Percentiles rank a stretch among this genome's conserved stretches.
Evolutionary conservation across 768 basidiomycete genomes (phyloP).

Genomic region (Dictyophora rubrovolvata): DNA sequence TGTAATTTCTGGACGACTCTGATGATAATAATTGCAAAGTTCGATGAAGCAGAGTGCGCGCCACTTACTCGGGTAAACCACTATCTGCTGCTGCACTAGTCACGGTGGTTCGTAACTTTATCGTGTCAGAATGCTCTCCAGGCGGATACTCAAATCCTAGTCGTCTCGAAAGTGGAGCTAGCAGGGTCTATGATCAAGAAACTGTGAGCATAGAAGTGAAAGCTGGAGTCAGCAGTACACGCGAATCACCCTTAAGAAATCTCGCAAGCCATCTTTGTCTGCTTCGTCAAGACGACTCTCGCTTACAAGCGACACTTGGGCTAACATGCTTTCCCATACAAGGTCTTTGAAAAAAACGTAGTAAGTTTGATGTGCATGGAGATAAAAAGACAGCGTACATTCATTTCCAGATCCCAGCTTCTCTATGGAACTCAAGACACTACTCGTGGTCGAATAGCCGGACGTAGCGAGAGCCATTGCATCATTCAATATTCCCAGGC

Average conservation of each 20-base stretch:
- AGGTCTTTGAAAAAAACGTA: slow-evolving; percentile 40
- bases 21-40: not conserved
- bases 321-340: slow-evolving; percentile 67
- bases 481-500: slow-evolving; percentile 84
- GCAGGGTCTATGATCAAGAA: slow-evolving; percentile 23
- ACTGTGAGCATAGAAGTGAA: not conserved
- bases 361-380: slow-evolving; percentile 5
- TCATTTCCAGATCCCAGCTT: slow-evolving; percentile 67
- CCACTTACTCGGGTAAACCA: slow-evolving; percentile 24
- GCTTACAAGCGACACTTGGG: slow-evolving; percentile 31
- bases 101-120: slow-evolving; percentile 66
- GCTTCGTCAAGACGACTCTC: not conserved
- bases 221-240: not conserved
- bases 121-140: slow-evolving; percentile 55
- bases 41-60: not conserved
- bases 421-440: slow-evolving; percentile 62
- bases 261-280: slow-evolving; percentile 24
- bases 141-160: slow-evolving; percentile 69
- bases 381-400: slow-evolving; percentile 34
- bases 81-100: slow-evolving; percentile 45
- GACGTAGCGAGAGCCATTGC: slow-evolving; percentile 71
- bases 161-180: slow-evolving; percentile 64
- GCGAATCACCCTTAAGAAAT: slow-evolving; percentile 27
- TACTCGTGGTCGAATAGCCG: slow-evolving; percentile 68
- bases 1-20: slow-evolving; percentile 71